These are phyloP conservation scores for Cutaneotrichosporon sp. DNA, from an alignment of 1,284 basidiomycete species.

Conservation along the genomic window DNA sequence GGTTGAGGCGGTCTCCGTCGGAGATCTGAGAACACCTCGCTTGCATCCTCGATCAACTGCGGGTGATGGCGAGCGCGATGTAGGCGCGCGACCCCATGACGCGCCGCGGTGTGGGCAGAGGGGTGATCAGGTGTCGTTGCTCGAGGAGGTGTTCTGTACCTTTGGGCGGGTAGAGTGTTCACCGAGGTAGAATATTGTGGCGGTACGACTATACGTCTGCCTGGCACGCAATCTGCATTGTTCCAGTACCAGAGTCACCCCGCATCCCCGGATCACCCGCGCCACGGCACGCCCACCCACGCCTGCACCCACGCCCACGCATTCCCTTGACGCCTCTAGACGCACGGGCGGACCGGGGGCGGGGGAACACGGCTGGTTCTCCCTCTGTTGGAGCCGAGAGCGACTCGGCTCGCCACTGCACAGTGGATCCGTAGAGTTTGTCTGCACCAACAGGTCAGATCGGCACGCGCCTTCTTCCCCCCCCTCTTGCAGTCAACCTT, in stretches of 20 bases:
- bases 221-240: neutral
- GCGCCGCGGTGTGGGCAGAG: too few species aligned
- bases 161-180: too few species aligned
- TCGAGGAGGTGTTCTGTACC: too few species aligned
- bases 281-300: neutral
- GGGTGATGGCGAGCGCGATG: neutral
- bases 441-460: neutral
- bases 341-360: neutral
- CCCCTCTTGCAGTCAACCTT: neutral
- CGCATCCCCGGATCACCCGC: neutral
- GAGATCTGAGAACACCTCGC: neutral
- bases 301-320: neutral
- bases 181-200: neutral
- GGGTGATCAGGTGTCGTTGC: too few species aligned
- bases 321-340: too few species aligned
- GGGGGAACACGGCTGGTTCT: neutral
- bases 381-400: neutral
- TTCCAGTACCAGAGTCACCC: neutral
- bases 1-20: neutral
- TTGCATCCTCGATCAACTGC: neutral
- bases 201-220: neutral
- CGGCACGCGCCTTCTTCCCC: neutral
- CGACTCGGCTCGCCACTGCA: too few species aligned
- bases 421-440: neutral
- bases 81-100: neutral